Percentiles rank a stretch among this genome's conserved stretches.
These are phyloP conservation scores for Globisporangium nagaii DNA, from an alignment of 352 stramenopile species.

Conservation along the genomic window DNA sequence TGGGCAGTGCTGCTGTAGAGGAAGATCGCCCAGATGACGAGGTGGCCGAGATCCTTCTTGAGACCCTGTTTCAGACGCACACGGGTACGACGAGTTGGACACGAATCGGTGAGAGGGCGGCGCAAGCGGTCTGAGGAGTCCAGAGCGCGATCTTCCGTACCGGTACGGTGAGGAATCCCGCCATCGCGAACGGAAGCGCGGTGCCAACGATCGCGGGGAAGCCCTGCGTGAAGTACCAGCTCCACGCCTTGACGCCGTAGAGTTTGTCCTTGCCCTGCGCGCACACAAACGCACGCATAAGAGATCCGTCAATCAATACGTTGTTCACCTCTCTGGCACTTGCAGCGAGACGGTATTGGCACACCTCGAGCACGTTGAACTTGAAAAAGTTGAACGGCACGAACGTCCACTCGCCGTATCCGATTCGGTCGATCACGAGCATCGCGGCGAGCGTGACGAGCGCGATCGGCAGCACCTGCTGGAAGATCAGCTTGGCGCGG, in stretches of 20 bases:
- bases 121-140: background rate
- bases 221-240: conserved; percentile 81
- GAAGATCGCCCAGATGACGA: conserved; percentile 65
- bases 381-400: conserved; percentile 85
- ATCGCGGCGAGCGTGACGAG: conserved; percentile 40
- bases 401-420: conserved; percentile 81
- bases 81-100: background rate
- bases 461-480: conserved; percentile 56
- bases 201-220: conserved; percentile 72
- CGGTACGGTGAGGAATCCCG: conserved; percentile 53
- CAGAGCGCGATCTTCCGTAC: conserved; percentile 16
- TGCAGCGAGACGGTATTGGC: background rate
- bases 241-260: conserved; percentile 76
- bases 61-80: conserved; percentile 21
- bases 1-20: conserved; percentile 76
- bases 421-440: conserved; percentile 67
- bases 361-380: conserved; percentile 82
- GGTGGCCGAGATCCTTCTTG: conserved; percentile 63
- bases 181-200: conserved; percentile 32
- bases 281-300: background rate
- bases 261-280: conserved; percentile 70
- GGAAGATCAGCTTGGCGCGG: conserved; percentile 30
- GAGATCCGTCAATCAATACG: background rate
- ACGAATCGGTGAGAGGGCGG: background rate
- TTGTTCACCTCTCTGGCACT: no score